Conservation (phyloP, 331 rosid genomes). For the Spiraea crenata region DNA sequence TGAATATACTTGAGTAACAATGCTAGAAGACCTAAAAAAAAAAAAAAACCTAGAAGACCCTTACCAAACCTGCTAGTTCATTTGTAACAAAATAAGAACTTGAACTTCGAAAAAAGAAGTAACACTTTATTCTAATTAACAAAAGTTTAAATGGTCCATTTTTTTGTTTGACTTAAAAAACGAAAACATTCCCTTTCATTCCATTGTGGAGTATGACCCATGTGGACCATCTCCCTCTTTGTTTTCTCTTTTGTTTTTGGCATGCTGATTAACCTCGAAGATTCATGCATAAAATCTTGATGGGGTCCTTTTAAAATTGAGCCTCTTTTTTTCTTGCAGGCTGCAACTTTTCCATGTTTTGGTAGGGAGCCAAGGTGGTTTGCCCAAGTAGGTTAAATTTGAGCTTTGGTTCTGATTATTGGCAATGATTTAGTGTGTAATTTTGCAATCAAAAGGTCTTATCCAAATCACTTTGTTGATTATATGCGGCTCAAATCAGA, state of each 20-base stretch:
- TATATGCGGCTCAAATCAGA: neutral
- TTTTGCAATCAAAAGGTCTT: neutral
- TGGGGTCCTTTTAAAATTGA: conserved; percentile 19
- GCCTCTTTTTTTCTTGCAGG: neutral
- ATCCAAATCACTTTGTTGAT: neutral
- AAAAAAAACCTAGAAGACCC: too few species aligned
- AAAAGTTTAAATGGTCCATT: too few species aligned
- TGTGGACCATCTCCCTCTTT: conserved; percentile 2
- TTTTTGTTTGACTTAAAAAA: conserved; percentile 15
- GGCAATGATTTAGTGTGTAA: conserved; percentile 1
- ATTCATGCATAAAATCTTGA: conserved; percentile 36
- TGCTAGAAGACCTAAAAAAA: too few species aligned
- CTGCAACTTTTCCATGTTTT: conserved; percentile 9
- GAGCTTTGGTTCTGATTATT: neutral
- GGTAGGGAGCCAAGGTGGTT: conserved; percentile 4
- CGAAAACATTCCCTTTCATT: conserved; percentile 1
- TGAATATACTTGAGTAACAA: too few species aligned
- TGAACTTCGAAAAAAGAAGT: too few species aligned
- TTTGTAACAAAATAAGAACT: too few species aligned
- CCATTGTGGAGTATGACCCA: conserved; percentile 19
- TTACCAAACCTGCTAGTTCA: too few species aligned
- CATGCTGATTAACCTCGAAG: conserved; percentile 23
- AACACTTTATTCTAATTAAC: too few species aligned
- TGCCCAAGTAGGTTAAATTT: neutral
- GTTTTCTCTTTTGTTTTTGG: neutral